Conservation (phyloP, 179 eudicot species). For the Beta macrorhiza region DNA sequence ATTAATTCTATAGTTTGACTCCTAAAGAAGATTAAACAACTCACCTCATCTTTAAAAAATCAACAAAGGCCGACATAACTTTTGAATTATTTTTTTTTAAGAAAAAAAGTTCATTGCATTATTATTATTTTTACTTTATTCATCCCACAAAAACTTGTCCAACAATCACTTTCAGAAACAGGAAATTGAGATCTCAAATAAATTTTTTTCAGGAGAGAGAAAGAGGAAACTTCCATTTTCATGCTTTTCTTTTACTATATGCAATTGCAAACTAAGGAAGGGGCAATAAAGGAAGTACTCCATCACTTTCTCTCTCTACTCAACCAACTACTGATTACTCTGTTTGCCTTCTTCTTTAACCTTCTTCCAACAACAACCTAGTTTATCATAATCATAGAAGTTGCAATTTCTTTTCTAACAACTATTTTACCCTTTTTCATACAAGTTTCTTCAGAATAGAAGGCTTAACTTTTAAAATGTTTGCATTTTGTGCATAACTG, state of each 20-base stretch:
- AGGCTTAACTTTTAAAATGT: neutral
- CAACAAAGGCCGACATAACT: constrained; percentile 23
- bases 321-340: constrained; percentile 46
- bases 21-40: constrained; percentile 16
- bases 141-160: constrained; percentile 6
- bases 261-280: constrained; percentile 28
- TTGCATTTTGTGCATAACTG: constrained; percentile 11
- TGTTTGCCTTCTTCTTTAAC: constrained; percentile 39
- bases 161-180: constrained; percentile 25
- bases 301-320: constrained; percentile 27
- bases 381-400: constrained; percentile 28
- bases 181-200: constrained; percentile 12
- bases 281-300: constrained; percentile 3
- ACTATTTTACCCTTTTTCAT: neutral
- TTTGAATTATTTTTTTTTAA: neutral
- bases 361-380: constrained; percentile 34
- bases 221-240: constrained; percentile 39
- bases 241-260: constrained; percentile 32
- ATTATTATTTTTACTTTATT: neutral
- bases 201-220: neutral
- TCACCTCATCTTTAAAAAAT: neutral
- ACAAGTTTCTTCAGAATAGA: too few relatives aligned
- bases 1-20: constrained; percentile 21
- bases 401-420: constrained; percentile 7
- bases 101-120: neutral